Evolutionary conservation across 2,329 filamentous ascomycete genomes (phyloP).

Genomic region (Xylogone sp.): DNA sequence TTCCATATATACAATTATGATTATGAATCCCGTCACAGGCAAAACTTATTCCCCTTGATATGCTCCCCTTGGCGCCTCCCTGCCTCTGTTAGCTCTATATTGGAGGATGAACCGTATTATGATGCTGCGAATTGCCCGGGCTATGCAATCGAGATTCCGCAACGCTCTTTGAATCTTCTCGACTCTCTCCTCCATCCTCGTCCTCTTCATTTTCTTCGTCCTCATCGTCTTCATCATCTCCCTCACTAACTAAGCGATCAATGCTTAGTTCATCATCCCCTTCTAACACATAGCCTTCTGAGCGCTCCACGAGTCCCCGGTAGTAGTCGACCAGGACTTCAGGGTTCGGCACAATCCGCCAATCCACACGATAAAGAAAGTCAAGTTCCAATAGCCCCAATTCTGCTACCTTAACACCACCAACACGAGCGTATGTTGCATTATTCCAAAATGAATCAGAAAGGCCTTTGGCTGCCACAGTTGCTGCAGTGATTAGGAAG

Average conservation of each 20-base stretch:
- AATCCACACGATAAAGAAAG: slow-evolving; percentile 87
- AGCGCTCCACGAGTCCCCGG: slow-evolving; percentile 71
- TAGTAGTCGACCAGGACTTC: slow-evolving; percentile 95
- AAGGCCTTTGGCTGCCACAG: slow-evolving; percentile 91
- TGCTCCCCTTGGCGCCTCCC: neutral
- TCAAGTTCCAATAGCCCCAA: slow-evolving; percentile 89
- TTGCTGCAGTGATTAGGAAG: slow-evolving; percentile 92
- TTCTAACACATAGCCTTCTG: slow-evolving; percentile 52
- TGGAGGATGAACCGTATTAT: slow-evolving; percentile 22
- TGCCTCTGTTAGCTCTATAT: slow-evolving; percentile 6
- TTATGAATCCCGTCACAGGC: neutral
- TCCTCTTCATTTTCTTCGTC: slow-evolving; percentile 29
- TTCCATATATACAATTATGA: neutral
- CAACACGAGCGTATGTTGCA: slow-evolving; percentile 89
- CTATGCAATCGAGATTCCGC: neutral
- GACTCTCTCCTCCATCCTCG: slow-evolving; percentile 29
- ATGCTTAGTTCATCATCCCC: slow-evolving; percentile 22
- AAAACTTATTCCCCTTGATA: neutral
- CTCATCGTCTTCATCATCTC: slow-evolving; percentile 20
- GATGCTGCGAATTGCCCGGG: neutral
- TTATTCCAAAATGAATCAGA: slow-evolving; percentile 99
- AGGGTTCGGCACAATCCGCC: slow-evolving; percentile 94
- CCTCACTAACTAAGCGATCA: slow-evolving; percentile 7
- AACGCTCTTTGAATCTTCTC: slow-evolving; percentile 22
- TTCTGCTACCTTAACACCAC: slow-evolving; percentile 86